Evolutionary conservation across 2,329 filamentous ascomycete species (phyloP), one percentile per base, ranked within the genome.

Genomic region (Alternaria triticina): DNA sequence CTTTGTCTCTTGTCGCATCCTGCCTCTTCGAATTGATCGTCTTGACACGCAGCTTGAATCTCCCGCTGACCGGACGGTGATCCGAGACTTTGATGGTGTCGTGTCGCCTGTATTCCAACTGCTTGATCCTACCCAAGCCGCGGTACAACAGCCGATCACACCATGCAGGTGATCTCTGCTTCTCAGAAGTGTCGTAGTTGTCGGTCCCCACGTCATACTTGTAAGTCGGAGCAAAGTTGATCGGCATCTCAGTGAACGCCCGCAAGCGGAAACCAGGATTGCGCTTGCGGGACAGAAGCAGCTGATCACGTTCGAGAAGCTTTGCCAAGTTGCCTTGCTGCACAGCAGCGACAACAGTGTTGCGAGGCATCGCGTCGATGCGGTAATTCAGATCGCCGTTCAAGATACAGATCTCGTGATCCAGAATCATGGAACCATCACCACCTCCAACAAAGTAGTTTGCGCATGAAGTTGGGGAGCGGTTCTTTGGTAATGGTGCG

Each of bases 361-460:
- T 93, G 54, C 96, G 92, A 17, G 93, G 93, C 88, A 98, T 97
- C 23, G 94, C 94, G 79, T 99, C 96, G 74, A 99, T 98, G 65
- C 96, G 94, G 80, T 99, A 99, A 81, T 99, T 99, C 54, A 99
- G 86, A 78, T 99, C 96, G 27, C 96, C 96, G 73, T 98, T 98
- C 45, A 98, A 82, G 51, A 99, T 89, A 79, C 95, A 97, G n/a
- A 99, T 91, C 81, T 99, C 96, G 76, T 99, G 96, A 75, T 99
- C 96, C 61, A 98, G 85, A 62, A 99, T 92, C 90, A 97, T 94
- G 44, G 89, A 90, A 7, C 96, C 96, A 77, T 99, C 96, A 47
- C 96, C 96, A n/a, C 96, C 96, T 25, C 93, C 92, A 7, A 94
- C 87, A 75, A 91, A 99, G 67, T 89, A 91, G 77, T 97, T 92